Percentiles rank a stretch among this genome's conserved stretches.
phyloP scores from a whole-genome alignment of 2,329 filamentous ascomycete species.

The Magnaporthiopsis incrustans region DNA sequence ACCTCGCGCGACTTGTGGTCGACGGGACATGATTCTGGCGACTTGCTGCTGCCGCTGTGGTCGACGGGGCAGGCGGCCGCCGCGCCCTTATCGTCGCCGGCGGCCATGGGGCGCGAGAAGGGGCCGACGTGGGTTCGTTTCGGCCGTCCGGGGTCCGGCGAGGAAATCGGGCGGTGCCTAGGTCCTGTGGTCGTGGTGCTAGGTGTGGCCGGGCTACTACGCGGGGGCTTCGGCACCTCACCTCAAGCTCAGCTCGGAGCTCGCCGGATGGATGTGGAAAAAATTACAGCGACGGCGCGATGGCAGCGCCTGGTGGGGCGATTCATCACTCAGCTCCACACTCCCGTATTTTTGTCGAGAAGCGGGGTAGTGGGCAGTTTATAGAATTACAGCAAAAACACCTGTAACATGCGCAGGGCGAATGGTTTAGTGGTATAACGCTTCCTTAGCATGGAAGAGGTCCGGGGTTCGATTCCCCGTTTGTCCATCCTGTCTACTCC shows the following conservation, averaged over 20 bases:
- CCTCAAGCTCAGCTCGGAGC: no score
- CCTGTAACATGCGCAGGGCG: not conserved
- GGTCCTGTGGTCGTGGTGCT: no score
- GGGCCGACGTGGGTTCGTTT: not conserved
- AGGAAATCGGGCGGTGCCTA: no score
- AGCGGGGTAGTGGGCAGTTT: no score
- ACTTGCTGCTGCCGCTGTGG: constrained; percentile 21
- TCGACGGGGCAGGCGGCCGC: constrained; percentile 16
- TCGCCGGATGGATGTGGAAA: no score
- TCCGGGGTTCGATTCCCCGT: constrained; percentile 8
- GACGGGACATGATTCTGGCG: constrained; percentile 61
- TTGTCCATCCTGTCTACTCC: not conserved
- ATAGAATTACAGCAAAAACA: not conserved
- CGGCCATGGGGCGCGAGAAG: not conserved
- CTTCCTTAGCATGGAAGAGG: constrained; percentile 9
- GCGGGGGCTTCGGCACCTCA: no score
- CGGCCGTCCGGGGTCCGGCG: no score
- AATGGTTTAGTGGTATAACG: constrained; percentile 9
- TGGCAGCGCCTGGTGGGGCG: no score
- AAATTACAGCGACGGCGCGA: no score
- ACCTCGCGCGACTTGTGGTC: constrained; percentile 82
- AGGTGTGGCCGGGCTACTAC: no score
- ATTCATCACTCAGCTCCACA: no score
- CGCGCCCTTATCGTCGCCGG: constrained; percentile 1
- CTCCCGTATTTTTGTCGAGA: not conserved